A percentile compares a stretch with the other conserved stretches of the same genome.
Conservation (phyloP, 2,329 filamentous ascomycete genomes). For the Diaporthe helianthi region DNA sequence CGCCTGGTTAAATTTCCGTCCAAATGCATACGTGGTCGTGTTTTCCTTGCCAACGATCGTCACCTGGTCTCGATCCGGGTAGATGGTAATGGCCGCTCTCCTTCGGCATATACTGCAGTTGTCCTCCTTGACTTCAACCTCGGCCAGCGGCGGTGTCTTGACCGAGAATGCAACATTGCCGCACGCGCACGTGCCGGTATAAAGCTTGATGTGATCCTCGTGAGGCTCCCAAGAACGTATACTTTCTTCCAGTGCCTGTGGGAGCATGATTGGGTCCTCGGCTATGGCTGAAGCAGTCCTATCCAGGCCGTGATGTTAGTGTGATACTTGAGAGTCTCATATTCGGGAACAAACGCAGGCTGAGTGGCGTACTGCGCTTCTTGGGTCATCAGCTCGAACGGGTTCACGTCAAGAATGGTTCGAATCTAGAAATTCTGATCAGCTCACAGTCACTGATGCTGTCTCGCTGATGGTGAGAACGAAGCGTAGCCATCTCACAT, state of each 20-base stretch:
- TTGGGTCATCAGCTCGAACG: conserved; percentile 37
- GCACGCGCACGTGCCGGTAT: conserved; percentile 42
- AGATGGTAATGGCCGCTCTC: conserved; percentile 43
- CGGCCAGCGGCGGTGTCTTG: conserved; percentile 37
- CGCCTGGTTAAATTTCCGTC: conserved; percentile 38
- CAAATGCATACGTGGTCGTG: conserved; percentile 40
- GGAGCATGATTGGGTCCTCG: conserved; percentile 4
- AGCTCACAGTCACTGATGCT: not conserved
- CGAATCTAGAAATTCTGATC: conserved; percentile 17
- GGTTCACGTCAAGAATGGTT: conserved; percentile 38
- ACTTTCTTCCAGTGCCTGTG: not conserved
- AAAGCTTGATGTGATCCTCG: conserved; percentile 22
- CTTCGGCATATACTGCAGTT: conserved; percentile 45
- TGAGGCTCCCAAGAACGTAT: not conserved
- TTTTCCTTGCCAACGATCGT: conserved; percentile 39
- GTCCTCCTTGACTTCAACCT: conserved; percentile 52
- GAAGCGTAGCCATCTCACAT: conserved; percentile 35
- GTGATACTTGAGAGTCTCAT: too few relatives aligned
- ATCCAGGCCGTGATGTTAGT: not conserved
- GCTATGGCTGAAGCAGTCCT: conserved; percentile 17
- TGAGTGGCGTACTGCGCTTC: conserved; percentile 11
- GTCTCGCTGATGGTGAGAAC: not conserved
- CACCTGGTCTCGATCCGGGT: conserved; percentile 41
- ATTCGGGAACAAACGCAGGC: too few relatives aligned
- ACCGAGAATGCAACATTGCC: conserved; percentile 38